These are phyloP conservation scores for Aureobasidium sp. DNA, from an alignment of 2,329 filamentous ascomycete species.

Conservation along the genomic window DNA sequence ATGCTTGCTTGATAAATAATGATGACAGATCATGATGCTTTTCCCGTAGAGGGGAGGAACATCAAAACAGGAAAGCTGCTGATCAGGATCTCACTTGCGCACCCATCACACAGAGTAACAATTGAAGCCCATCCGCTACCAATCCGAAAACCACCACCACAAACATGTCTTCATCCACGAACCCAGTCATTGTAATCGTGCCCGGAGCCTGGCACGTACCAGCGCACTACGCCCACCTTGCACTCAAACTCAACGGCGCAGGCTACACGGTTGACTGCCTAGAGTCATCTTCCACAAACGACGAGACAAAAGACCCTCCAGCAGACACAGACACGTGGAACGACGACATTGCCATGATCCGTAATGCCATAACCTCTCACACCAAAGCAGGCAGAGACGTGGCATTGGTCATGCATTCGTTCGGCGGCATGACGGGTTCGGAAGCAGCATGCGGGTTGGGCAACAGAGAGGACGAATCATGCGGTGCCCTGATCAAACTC, in stretches of 20 bases:
- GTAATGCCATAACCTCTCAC: conserved; percentile 23
- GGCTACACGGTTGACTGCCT: conserved; percentile 21
- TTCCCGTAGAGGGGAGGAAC: no score
- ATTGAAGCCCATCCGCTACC: no score
- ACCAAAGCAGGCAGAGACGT: conserved; percentile 24
- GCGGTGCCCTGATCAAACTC: conserved; percentile 22
- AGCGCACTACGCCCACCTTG: conserved; percentile 20
- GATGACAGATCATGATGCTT: no score
- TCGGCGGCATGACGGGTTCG: conserved; percentile 26
- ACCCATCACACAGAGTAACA: no score
- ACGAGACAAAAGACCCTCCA: background rate
- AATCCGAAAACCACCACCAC: background rate
- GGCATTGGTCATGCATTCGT: conserved; percentile 27
- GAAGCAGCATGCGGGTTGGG: conserved; percentile 24
- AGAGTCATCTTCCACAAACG: background rate
- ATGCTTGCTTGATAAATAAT: no score
- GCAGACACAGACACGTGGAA: background rate
- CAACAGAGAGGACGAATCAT: conserved; percentile 15
- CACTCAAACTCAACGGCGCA: conserved; percentile 20
- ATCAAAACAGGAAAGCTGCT: no score
- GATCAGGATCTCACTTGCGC: no score
- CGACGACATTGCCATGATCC: background rate
- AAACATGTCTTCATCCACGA: background rate
- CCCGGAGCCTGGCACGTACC: conserved; percentile 27
- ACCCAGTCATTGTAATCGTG: conserved; percentile 23